Conservation (phyloP, 192 early-diverging fungal species). For the Allomyces macrogynus region DNA sequence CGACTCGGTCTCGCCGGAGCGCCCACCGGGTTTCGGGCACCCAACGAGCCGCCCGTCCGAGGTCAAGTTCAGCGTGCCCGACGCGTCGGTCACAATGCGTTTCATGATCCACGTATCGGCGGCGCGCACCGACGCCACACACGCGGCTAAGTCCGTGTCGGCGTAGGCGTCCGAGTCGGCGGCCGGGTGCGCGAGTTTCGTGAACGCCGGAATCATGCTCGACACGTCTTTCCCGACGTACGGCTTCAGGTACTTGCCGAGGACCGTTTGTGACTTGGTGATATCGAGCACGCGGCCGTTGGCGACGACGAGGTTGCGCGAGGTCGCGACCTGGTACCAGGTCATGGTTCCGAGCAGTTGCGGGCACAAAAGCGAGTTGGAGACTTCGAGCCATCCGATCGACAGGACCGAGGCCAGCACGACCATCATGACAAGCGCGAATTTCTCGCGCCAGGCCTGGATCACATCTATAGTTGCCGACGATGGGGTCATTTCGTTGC, state of each 20-base stretch:
- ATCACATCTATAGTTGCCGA: neutral
- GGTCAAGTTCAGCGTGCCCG: neutral
- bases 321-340: neutral
- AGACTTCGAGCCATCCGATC: neutral
- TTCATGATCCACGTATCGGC: neutral
- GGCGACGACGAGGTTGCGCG: neutral
- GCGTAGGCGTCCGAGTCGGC: neutral
- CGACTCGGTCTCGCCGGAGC: neutral
- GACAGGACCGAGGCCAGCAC: neutral
- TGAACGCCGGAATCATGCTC: neutral
- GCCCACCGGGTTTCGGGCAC: neutral
- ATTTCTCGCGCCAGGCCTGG: constrained; percentile 2
- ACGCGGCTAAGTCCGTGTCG: neutral
- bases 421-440: constrained; percentile 2
- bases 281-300: neutral
- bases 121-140: neutral
- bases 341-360: neutral
- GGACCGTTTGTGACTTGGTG: neutral
- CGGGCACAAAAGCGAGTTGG: neutral
- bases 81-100: neutral
- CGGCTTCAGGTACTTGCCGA: neutral
- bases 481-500: too few relatives aligned
- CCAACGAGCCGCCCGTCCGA: neutral
- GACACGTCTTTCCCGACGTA: constrained; percentile 3
- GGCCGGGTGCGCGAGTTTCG: neutral